A percentile compares a stretch with the other conserved stretches of the same genome.
Evolutionary conservation across 192 early-diverging fungal species (phyloP).

Genomic region (Obelidium mucronatum): DNA sequence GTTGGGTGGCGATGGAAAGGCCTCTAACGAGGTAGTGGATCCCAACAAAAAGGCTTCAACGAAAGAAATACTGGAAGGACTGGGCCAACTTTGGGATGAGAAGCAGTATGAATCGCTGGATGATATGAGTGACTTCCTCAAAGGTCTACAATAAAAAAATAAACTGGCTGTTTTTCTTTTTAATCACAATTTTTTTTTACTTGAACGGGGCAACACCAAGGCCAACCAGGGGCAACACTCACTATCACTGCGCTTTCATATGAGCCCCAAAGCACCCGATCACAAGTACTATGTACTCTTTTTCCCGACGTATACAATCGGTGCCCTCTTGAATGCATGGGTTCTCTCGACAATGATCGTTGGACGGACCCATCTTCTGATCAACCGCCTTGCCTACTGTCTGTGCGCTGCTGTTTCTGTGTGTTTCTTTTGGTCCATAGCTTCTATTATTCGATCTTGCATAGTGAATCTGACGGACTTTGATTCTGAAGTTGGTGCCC

Average conservation of each 20-base stretch:
- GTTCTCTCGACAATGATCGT: neutral
- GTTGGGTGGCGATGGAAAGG: slow-evolving; percentile 61
- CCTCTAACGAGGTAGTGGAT: slow-evolving; percentile 6
- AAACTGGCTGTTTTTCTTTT: neutral
- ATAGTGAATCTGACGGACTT: neutral
- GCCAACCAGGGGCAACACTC: no score
- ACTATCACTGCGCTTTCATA: no score
- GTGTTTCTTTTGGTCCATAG: neutral
- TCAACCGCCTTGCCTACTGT: neutral
- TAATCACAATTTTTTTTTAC: neutral
- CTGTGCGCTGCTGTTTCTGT: neutral
- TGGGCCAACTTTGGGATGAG: slow-evolving; percentile 92
- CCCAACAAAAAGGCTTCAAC: slow-evolving; percentile 63
- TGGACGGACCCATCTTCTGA: neutral
- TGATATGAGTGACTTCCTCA: slow-evolving; percentile 27
- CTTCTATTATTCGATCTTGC: neutral
- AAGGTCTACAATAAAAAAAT: slow-evolving; percentile 12
- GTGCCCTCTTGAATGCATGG: neutral
- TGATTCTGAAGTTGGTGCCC: neutral
- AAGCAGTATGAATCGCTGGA: slow-evolving; percentile 63
- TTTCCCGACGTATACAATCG: slow-evolving; percentile 2
- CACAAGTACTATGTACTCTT: neutral
- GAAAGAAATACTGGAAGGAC: slow-evolving; percentile 75
- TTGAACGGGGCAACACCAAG: no score
- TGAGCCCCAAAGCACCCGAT: neutral